Base-by-base conservation (phyloP, 371 early-diverging fungal species). In the Entomophthora muscae region DNA sequence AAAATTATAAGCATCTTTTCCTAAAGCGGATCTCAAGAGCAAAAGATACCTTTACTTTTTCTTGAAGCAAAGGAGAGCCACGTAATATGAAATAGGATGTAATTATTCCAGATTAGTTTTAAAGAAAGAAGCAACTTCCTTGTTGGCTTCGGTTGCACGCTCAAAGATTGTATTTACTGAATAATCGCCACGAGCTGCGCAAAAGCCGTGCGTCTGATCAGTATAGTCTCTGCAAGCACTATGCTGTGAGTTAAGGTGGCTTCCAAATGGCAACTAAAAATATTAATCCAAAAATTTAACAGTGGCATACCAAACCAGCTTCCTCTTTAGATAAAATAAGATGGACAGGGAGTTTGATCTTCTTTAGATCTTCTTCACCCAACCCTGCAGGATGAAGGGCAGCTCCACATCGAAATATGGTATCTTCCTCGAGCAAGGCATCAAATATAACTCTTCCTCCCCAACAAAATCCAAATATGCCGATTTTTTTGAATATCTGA, bases 171-270 rank as follows among this genome's bases (percentile, higher is more conserved):
- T 53, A 63, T 73, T 72, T 28, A 83, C 70, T 1, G 63, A 53
- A 71, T 71, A 87, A 67, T 85, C 78, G 52, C 81, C 82, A 64
- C 86, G 77, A 53, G 84, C 75, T 58, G 80, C 83, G 68, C 78
- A 79, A 72, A 84, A 87, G 31, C 85, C 88, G 56, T 87, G 88
- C 65, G 53, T 70, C 74, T 79, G 78, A 63, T 85, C 84, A 67
- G 80, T 80, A 65, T 83, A 87, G 52, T 81, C 76, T 42, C 17
- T 42, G 42, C 42, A 42, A 5, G 42, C 5, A 42, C 42, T 42
- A 69, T 65, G 7, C 31, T 71, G 72, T 28, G 76, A 73, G 69
- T 71, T 42, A 62, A 2, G 61, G 31, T 26, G 54, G 22, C 27
- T 32, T 58, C 21, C 27, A 53, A 29, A 28, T 26, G 17, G 26